Percentiles rank a stretch among this genome's conserved stretches.
Evolutionary conservation across 1,284 basidiomycete genomes (phyloP).

Genomic region (Sporisorium graminicola): DNA sequence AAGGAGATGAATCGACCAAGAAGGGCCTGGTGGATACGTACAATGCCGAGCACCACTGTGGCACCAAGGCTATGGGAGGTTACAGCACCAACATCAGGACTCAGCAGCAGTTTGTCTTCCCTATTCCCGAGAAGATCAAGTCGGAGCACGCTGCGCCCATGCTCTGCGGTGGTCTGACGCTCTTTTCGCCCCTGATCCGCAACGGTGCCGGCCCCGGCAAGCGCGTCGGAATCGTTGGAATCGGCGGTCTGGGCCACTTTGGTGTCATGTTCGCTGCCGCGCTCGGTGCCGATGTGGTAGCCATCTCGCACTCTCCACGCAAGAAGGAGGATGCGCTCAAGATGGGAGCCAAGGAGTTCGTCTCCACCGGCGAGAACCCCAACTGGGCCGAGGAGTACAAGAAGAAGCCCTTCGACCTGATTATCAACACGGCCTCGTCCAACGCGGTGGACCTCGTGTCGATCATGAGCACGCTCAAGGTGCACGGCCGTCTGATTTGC

Average conservation of each 20-base stretch:
- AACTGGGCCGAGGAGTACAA: conserved; percentile 62
- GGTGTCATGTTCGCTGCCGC: conserved; percentile 76
- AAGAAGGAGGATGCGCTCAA: conserved; percentile 78
- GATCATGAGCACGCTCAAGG: conserved; percentile 73
- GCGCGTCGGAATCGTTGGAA: conserved; percentile 78
- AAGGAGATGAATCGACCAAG: conserved; percentile 46
- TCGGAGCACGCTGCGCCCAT: conserved; percentile 74
- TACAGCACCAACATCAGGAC: conserved; percentile 78
- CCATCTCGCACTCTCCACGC: conserved; percentile 76
- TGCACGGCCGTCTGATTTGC: conserved; percentile 75
- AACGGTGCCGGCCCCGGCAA: conserved; percentile 77
- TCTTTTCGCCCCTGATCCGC: conserved; percentile 77
- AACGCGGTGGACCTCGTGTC: conserved; percentile 71
- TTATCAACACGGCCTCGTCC: conserved; percentile 74
- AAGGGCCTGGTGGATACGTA: conserved; percentile 69
- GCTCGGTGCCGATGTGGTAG: conserved; percentile 77
- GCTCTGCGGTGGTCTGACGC: conserved; percentile 78
- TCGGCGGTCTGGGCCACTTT: conserved; percentile 68
- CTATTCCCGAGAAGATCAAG: conserved; percentile 76
- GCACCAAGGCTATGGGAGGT: conserved; percentile 74
- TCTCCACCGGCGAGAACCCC: conserved; percentile 64
- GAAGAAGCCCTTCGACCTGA: conserved; percentile 74
- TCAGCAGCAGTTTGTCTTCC: conserved; percentile 79
- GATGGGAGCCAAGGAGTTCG: conserved; percentile 75
- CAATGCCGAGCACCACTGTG: conserved; percentile 74